Evolutionary conservation across 495 filamentous ascomycete species (phyloP), one percentile per base, ranked within the genome.

Genomic region (Pseudevernia furfuracea): DNA sequence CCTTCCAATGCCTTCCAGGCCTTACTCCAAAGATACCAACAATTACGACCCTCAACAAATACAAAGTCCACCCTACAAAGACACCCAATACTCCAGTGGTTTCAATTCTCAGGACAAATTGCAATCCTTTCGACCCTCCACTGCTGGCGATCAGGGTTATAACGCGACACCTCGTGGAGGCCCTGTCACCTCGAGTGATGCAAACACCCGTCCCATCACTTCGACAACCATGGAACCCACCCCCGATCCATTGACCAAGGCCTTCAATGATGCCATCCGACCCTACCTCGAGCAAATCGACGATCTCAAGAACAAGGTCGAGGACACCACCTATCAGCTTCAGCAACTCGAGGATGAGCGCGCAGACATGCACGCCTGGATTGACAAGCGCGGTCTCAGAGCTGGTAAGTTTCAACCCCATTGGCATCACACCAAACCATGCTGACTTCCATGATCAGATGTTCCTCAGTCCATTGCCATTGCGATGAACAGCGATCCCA

Each of bases 381-480:
- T 81, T 57, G 79, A 81, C 70, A 81, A 81, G 73, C 71, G 79
- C 14, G 79, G 79, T 19, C 67, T 80, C 37, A 68, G 79, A 70
- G 79, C 79, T 57, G 79, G 79, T 81, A 71, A 70, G 75, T 68
- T 17, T 32, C 19, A 23, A 36, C 23, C 37, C 46, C 25, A 32
- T 41, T 46, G n/a, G 9, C 3, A 5, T 48, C n/a, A 15, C 9
- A 11, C 30, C 15, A 52, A 39, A 49, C 19, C 59, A 30, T 36
- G 49, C 46, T 58, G 10, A 64, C 44, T 39, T 14, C 17, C 32
- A 37, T n/a, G n/a, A n/a, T 12, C 55, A 59, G 79, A 81, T 64
- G 79, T 81, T n/a, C 79, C 79, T n/a, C 73, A 76, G 30, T 72
- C 71, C 43, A 80, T 81, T 66, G 78, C 78, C 37, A 73, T 74